These are phyloP conservation scores for Trametes cubensis DNA, from an alignment of 768 basidiomycete species.

Conservation along the genomic window DNA sequence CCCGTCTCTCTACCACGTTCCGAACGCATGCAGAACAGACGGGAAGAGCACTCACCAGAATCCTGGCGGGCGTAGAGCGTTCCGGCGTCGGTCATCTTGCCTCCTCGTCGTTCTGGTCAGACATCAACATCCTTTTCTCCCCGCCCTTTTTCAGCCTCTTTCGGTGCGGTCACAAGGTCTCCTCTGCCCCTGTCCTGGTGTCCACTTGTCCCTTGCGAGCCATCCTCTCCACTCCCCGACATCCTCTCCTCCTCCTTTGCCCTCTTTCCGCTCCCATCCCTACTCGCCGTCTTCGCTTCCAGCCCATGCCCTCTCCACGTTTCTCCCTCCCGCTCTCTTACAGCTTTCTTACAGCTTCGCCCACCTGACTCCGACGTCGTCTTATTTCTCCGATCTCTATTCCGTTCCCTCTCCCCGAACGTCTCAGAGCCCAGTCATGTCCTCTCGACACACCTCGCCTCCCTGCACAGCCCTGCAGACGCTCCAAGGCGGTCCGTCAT, in stretches of 20 bases:
- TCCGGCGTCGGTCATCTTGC: slow-evolving; percentile 1
- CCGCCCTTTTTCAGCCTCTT: background rate
- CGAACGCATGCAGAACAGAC: background rate
- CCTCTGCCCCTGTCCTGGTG: background rate
- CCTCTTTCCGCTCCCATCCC: background rate
- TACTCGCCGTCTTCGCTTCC: background rate
- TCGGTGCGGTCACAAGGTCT: slow-evolving; percentile 8
- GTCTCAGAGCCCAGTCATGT: background rate
- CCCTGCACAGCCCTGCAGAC: background rate
- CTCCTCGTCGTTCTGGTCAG: background rate
- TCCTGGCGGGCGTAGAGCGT: slow-evolving; percentile 14
- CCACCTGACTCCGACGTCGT: slow-evolving; percentile 7
- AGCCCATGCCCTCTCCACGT: background rate
- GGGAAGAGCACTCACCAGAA: slow-evolving; percentile 13
- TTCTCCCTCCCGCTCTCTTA: background rate
- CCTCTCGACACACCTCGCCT: background rate
- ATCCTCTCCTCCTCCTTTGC: background rate
- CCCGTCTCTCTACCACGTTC: background rate
- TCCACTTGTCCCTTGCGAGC: background rate
- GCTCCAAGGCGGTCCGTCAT: background rate
- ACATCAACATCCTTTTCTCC: background rate
- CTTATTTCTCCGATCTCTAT: slow-evolving; percentile 1
- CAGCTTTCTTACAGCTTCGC: background rate
- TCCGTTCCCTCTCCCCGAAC: background rate
- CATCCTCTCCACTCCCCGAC: background rate